phyloP scores from a whole-genome alignment of 2,329 filamentous ascomycete species.

The Aspergillus caelatus region DNA sequence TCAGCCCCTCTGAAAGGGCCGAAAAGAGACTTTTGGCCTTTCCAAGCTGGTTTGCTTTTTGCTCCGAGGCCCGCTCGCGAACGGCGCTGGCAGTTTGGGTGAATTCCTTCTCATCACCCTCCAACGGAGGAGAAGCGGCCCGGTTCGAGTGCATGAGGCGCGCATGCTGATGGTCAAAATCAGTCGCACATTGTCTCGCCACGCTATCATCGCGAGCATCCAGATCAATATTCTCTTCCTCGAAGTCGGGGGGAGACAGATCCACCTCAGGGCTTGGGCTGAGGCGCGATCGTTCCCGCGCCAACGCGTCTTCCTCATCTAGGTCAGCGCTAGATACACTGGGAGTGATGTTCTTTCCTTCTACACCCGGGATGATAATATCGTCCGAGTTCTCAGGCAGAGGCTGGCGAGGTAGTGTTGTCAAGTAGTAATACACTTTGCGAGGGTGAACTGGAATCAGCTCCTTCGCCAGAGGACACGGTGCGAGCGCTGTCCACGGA shows the following conservation, averaged over 20 bases:
- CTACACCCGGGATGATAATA: constrained; percentile 51
- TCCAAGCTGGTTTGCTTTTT: constrained; percentile 34
- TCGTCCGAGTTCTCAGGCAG: constrained; percentile 69
- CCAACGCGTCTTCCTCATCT: constrained; percentile 67
- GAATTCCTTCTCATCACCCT: constrained; percentile 95
- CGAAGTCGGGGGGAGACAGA: constrained; percentile 82
- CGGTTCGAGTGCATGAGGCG: constrained; percentile 65
- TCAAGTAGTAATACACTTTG: constrained; percentile 95
- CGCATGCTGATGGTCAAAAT: constrained; percentile 61
- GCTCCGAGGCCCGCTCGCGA: constrained; percentile 56
- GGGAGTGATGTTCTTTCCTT: constrained; percentile 73
- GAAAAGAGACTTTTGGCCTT: constrained; percentile 34
- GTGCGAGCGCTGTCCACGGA: constrained; percentile 73
- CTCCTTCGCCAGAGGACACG: constrained; percentile 90
- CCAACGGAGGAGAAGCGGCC: constrained; percentile 82
- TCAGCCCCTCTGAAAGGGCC: constrained; percentile 49
- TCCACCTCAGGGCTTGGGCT: constrained; percentile 94
- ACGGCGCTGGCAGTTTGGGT: constrained; percentile 91
- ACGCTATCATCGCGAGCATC: constrained; percentile 64
- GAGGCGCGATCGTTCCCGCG: constrained; percentile 64
- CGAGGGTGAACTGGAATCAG: constrained; percentile 89
- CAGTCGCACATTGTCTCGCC: constrained; percentile 37
- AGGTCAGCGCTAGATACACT: constrained; percentile 77
- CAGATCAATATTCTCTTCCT: constrained; percentile 64
- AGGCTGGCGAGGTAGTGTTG: constrained; percentile 80